Evolutionary conservation across 139 green algal species (phyloP).

Genomic region (Closterium sp.): DNA sequence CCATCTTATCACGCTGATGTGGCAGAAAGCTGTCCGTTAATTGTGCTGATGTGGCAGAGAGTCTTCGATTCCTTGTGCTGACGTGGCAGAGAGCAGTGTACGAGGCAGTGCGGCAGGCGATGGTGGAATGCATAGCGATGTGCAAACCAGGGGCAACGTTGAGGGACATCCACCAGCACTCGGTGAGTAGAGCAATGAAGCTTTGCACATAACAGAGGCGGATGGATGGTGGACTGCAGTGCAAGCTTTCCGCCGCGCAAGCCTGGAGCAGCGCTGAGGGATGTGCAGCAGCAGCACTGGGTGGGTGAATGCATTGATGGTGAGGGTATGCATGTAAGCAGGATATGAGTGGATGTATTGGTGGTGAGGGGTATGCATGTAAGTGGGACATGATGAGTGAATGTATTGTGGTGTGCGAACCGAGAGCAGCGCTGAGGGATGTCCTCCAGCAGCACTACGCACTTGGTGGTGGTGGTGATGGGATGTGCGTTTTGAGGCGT

Average conservation of each 20-base stretch:
- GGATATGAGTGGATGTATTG: too few relatives aligned
- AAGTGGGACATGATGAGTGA: conserved; percentile 7
- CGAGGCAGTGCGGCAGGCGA: conserved; percentile 21
- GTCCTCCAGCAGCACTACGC: conserved; percentile 24
- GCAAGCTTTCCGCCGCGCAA: conserved; percentile 10
- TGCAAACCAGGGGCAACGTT: conserved; percentile 27
- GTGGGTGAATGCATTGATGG: too few relatives aligned
- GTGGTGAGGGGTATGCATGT: conserved; percentile 12
- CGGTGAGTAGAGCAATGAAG: too few relatives aligned
- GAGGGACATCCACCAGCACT: conserved; percentile 29
- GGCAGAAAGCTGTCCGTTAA: neutral
- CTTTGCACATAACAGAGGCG: too few relatives aligned
- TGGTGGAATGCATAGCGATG: conserved; percentile 36
- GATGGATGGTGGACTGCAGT: conserved; percentile 25
- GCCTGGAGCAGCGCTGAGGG: conserved; percentile 10
- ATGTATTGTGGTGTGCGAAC: conserved; percentile 23
- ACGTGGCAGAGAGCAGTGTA: conserved; percentile 42
- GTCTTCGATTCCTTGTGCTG: neutral
- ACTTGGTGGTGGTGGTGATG: neutral
- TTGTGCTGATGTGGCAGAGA: neutral
- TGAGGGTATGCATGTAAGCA: too few relatives aligned
- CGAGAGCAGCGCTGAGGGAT: conserved; percentile 5
- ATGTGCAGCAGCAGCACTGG: conserved; percentile 18
- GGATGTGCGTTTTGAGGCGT: too few relatives aligned
- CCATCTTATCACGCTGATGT: too few relatives aligned